phyloP scores from a whole-genome alignment of 1,284 basidiomycete genomes.

The Pterula multifida region DNA sequence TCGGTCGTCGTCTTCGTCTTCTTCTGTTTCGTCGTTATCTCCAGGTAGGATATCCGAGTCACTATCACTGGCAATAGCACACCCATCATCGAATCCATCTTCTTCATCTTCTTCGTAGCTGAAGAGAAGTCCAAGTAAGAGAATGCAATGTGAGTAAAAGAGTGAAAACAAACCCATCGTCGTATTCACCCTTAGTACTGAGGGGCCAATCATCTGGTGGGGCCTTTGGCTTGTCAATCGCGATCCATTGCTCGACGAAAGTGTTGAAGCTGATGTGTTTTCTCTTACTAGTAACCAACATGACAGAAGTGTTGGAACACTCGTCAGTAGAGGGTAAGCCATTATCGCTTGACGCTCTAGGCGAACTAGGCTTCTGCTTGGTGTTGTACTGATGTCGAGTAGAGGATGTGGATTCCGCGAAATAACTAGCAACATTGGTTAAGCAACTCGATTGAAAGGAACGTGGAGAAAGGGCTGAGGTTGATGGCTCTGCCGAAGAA shows the following conservation, averaged over 20 bases:
- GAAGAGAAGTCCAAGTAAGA: conserved; percentile 4
- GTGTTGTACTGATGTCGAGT: neutral
- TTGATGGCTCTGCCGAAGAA: conserved; percentile 16
- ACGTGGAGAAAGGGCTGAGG: neutral
- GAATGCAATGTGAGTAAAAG: neutral
- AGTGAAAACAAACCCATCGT: conserved; percentile 44
- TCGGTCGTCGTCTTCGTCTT: conserved; percentile 18
- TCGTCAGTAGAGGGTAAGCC: conserved; percentile 21
- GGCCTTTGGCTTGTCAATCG: conserved; percentile 64
- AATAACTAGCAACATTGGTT: conserved; percentile 9
- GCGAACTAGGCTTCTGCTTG: neutral
- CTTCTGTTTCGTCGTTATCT: conserved; percentile 23
- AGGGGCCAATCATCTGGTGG: conserved; percentile 2
- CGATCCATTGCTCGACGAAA: conserved; percentile 95
- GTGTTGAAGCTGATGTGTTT: conserved; percentile 97
- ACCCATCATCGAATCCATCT: conserved; percentile 24
- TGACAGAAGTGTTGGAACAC: conserved; percentile 17
- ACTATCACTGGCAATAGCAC: conserved; percentile 12
- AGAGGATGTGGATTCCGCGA: neutral
- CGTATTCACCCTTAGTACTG: conserved; percentile 25
- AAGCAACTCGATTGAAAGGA: neutral
- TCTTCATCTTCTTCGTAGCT: conserved; percentile 61
- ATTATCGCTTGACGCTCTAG: conserved; percentile 11
- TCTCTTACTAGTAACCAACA: conserved; percentile 26
- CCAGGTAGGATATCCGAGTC: neutral